phyloP scores from a whole-genome alignment of 371 early-diverging fungal genomes.

The Mucor velutinosus region DNA sequence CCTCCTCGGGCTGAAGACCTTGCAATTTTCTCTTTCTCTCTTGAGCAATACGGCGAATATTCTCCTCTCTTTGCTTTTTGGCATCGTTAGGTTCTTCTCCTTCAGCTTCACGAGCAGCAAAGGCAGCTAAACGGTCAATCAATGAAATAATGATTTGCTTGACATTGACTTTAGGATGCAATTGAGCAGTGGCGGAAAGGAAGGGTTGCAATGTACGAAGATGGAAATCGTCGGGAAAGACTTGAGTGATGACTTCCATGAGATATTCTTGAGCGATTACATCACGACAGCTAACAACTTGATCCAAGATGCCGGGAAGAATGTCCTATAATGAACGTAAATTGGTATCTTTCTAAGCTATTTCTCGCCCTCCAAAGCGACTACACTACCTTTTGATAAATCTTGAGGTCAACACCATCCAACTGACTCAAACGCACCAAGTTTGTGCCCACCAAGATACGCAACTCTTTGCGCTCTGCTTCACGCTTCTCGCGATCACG shows the following conservation, averaged over 20 bases:
- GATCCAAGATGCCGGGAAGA: slow-evolving; percentile 90
- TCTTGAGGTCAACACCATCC: slow-evolving; percentile 75
- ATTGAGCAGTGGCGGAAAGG: slow-evolving; percentile 85
- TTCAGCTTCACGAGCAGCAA: slow-evolving; percentile 65
- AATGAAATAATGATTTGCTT: slow-evolving; percentile 93
- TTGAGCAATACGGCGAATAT: slow-evolving; percentile 31
- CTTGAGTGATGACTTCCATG: slow-evolving; percentile 97
- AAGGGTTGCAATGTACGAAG: slow-evolving; percentile 87
- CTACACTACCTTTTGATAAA: slow-evolving; percentile 67
- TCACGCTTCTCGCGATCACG: slow-evolving; percentile 91
- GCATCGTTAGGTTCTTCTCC: slow-evolving; percentile 27
- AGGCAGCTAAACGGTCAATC: slow-evolving; percentile 82
- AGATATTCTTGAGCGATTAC: slow-evolving; percentile 98
- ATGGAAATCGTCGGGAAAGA: slow-evolving; percentile 96
- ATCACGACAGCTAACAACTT: slow-evolving; percentile 94
- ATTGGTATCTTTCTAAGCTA: not conserved
- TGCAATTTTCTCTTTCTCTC: slow-evolving; percentile 31
- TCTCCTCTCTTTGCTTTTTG: slow-evolving; percentile 25
- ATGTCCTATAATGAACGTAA: not conserved
- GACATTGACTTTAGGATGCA: slow-evolving; percentile 90
- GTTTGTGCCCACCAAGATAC: slow-evolving; percentile 93
- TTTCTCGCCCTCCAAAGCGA: too few relatives aligned
- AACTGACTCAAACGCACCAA: slow-evolving; percentile 87
- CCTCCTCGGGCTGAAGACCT: slow-evolving; percentile 21
- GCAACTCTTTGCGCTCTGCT: slow-evolving; percentile 88